Base-by-base conservation (phyloP, 2,329 filamentous ascomycete species). In the Calonectria montana region DNA sequence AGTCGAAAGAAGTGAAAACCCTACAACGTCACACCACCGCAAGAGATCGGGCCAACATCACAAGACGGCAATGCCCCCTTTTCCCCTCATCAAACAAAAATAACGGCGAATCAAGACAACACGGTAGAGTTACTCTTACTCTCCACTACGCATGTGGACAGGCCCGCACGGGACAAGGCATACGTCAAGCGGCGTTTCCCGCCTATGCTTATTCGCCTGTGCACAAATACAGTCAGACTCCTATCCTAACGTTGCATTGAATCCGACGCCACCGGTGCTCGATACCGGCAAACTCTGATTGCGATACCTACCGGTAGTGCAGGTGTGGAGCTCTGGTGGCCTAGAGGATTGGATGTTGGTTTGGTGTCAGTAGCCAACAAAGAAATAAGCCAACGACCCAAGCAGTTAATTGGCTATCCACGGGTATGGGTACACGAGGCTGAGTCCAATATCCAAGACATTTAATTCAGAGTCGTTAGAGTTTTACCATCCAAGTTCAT, bases 241-340 rank as follows among this genome's bases (percentile, higher is more conserved):
- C 18, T 39, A n/a, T 41, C 47, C 43, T 66, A 67, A 67, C 72
- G 62, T 57, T 31, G 27, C 41, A 39, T 55, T 63, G 73, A 69
- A 43, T 41, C 59, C 43, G 47, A 61, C 47, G 57, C 74, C 68
- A 69, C 62, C 12, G 23, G 47, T 10, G 47, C 47, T 29, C 15
- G 12, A 16, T 50, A 4, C 41, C 41, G 8, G 8, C 18, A 45
- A 6, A n/a, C 8, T n/a, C 9, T 45, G 41, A 21, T 45, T 45
- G 18, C 10, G 6, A 45, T 18, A 21, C 13, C 2, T 21, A 7
- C n/a, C 41, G 18, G 41, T n/a, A 23, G 10, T 23, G n/a, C n/a
- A 23, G n/a, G 12, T 47, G n/a, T 10, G n/a, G n/a, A 47, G 43
- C n/a, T 3, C 5, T 18, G n/a, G n/a, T 12, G 21, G 21, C 41